Conservation (phyloP, 2,329 filamentous ascomycete species). For the Plenodomus lindquistii region DNA sequence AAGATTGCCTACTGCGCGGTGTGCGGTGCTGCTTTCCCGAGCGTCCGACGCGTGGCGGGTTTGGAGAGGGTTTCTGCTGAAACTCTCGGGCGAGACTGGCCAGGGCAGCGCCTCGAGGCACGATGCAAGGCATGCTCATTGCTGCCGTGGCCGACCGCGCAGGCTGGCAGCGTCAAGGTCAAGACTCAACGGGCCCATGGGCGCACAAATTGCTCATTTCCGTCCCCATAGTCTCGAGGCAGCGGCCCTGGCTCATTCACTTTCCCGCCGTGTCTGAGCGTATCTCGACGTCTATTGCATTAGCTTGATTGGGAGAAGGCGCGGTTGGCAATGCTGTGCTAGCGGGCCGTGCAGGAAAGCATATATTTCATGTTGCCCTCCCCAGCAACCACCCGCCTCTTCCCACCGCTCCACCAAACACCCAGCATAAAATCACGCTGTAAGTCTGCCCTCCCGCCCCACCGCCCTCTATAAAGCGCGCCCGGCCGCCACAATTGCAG, state of each 20-base stretch:
- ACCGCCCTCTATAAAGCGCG: background rate
- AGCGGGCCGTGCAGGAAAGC: slow-evolving; percentile 14
- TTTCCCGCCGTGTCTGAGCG: slow-evolving; percentile 26
- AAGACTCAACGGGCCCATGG: background rate
- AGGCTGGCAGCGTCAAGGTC: slow-evolving; percentile 4
- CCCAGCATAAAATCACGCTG: slow-evolving; percentile 20
- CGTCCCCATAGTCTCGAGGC: slow-evolving; percentile 6
- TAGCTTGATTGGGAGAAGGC: slow-evolving; percentile 17
- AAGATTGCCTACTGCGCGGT: slow-evolving; percentile 16
- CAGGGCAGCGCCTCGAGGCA: slow-evolving; percentile 2
- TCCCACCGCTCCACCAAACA: slow-evolving; percentile 9
- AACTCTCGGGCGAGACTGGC: slow-evolving; percentile 13
- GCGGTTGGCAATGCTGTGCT: slow-evolving; percentile 18
- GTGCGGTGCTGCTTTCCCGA: slow-evolving; percentile 5
- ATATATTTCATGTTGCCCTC: slow-evolving; percentile 23
- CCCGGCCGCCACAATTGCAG: slow-evolving; percentile 5
- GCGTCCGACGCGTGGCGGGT: slow-evolving; percentile 25
- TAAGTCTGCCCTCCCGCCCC: slow-evolving; percentile 9
- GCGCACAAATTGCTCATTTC: slow-evolving; percentile 23
- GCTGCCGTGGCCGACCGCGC: background rate
- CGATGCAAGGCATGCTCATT: slow-evolving; percentile 1
- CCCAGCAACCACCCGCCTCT: slow-evolving; percentile 17
- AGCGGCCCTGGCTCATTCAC: slow-evolving; percentile 1
- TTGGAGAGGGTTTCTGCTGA: slow-evolving; percentile 17
- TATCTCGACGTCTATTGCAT: slow-evolving; percentile 23